phyloP scores from a whole-genome alignment of 2,329 filamentous ascomycete genomes.

The Saccharata proteae region DNA sequence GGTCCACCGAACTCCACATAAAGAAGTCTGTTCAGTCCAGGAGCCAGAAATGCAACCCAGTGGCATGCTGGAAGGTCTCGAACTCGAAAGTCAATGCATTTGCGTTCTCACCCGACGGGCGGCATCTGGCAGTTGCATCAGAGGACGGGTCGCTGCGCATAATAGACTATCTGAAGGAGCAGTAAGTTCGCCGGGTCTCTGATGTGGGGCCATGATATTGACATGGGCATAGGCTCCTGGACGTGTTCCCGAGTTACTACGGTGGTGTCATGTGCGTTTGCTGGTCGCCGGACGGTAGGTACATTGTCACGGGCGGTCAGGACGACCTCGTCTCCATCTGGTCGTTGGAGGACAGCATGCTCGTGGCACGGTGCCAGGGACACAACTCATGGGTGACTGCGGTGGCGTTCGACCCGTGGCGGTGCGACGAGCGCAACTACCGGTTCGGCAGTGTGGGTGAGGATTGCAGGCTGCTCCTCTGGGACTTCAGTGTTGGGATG shows the following conservation, averaged over 20 bases:
- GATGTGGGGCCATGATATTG: constrained; percentile 7
- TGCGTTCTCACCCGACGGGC: constrained; percentile 79
- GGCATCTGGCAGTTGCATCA: constrained; percentile 77
- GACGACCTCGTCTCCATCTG: constrained; percentile 95
- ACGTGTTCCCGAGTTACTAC: constrained; percentile 84
- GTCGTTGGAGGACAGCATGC: constrained; percentile 69
- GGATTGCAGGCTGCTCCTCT: constrained; percentile 78
- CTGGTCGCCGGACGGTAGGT: constrained; percentile 96
- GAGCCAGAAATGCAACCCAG: constrained; percentile 86
- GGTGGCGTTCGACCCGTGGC: constrained; percentile 92
- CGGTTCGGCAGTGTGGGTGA: constrained; percentile 93
- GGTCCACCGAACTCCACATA: constrained; percentile 47
- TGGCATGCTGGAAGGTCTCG: constrained; percentile 84
- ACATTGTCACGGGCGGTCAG: constrained; percentile 87
- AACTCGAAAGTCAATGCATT: constrained; percentile 86
- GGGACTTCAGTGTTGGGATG: constrained; percentile 98
- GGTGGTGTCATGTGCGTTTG: constrained; percentile 86
- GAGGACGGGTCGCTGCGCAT: constrained; percentile 85
- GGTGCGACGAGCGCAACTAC: constrained; percentile 91
- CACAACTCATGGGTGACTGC: constrained; percentile 93
- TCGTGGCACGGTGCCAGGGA: constrained; percentile 86
- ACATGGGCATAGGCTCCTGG: constrained; percentile 51
- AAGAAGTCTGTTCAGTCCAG: constrained; percentile 87
- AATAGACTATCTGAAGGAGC: constrained; percentile 83
- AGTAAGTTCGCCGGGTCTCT: constrained; percentile 41